phyloP scores from a whole-genome alignment of 805 yeast species.

The Yamadazyma nakazawae region DNA sequence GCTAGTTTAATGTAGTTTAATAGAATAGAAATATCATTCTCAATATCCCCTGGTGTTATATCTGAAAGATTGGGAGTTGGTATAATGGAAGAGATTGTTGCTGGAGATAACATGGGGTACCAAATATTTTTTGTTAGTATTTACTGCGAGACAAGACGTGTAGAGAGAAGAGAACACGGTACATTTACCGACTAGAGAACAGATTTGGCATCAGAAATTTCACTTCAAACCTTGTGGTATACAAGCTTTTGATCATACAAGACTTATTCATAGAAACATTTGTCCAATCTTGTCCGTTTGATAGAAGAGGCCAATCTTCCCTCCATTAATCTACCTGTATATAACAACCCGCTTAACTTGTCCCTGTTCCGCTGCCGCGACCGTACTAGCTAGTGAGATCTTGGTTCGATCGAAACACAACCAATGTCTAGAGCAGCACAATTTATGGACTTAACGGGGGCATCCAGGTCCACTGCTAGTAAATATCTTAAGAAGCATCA shows the following conservation, averaged over 20 bases:
- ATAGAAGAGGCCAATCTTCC: no score
- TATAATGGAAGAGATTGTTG: constrained; percentile 5
- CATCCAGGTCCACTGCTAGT: constrained; percentile 31
- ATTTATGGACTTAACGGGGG: constrained; percentile 42
- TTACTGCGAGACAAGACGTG: not conserved
- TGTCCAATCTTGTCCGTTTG: no score
- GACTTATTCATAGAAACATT: no score
- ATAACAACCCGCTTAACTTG: not conserved
- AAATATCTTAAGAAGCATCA: constrained; percentile 28
- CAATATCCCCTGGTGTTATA: constrained; percentile 10
- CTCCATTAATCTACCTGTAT: no score
- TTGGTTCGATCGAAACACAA: not conserved
- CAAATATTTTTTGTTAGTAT: not conserved
- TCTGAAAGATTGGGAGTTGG: constrained; percentile 9
- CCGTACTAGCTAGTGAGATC: not conserved
- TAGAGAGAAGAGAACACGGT: no score
- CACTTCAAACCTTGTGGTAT: no score
- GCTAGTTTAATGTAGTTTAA: constrained; percentile 12
- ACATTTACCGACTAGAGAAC: no score
- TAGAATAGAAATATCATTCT: constrained; percentile 13
- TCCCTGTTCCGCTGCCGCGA: not conserved
- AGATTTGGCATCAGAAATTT: no score
- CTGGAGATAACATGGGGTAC: constrained; percentile 1
- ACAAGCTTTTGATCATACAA: no score
- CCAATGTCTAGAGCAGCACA: constrained; percentile 7